Percentiles rank a stretch among this genome's conserved stretches.
These are phyloP conservation scores for Phytophthora nicotianae DNA, from an alignment of 352 stramenopile genomes.

Conservation along the genomic window DNA sequence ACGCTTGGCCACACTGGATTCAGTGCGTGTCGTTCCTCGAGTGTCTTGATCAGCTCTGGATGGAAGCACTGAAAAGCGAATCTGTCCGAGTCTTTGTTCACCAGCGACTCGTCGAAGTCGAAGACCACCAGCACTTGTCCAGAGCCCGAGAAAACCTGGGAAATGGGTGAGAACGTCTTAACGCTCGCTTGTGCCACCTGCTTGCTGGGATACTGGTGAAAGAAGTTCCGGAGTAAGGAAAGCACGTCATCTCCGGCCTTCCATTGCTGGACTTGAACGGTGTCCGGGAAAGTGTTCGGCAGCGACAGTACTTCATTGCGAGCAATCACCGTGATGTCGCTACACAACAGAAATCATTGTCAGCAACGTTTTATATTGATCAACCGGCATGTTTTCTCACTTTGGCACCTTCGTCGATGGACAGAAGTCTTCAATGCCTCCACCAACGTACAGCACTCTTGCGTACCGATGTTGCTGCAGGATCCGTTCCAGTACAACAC, in stretches of 20 bases:
- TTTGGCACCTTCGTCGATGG: slow-evolving; percentile 19
- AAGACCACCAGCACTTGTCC: slow-evolving; percentile 51
- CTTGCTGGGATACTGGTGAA: background rate
- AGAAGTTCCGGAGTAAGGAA: background rate
- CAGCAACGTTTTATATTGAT: too few relatives aligned
- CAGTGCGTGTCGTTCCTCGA: slow-evolving; percentile 22
- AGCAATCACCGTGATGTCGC: too few relatives aligned
- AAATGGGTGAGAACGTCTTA: background rate
- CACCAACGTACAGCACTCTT: slow-evolving; percentile 61
- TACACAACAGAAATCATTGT: too few relatives aligned
- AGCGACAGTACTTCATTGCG: too few relatives aligned
- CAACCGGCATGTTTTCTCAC: too few relatives aligned
- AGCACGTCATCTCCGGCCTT: background rate
- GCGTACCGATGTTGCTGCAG: slow-evolving; percentile 36
- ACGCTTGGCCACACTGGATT: slow-evolving; percentile 57
- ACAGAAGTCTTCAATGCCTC: slow-evolving; percentile 61
- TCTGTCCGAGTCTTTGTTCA: slow-evolving; percentile 66
- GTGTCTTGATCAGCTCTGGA: slow-evolving; percentile 46
- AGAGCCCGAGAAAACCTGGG: background rate
- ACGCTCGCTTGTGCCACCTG: background rate
- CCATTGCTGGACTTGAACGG: background rate
- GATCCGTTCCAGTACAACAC: slow-evolving; percentile 45
- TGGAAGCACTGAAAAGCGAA: slow-evolving; percentile 67
- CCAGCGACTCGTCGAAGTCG: slow-evolving; percentile 59
- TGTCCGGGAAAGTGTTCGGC: background rate